These are phyloP conservation scores for Saccharum spontaneum DNA, from an alignment of 176 grass and related monocot species.

Conservation along the genomic window DNA sequence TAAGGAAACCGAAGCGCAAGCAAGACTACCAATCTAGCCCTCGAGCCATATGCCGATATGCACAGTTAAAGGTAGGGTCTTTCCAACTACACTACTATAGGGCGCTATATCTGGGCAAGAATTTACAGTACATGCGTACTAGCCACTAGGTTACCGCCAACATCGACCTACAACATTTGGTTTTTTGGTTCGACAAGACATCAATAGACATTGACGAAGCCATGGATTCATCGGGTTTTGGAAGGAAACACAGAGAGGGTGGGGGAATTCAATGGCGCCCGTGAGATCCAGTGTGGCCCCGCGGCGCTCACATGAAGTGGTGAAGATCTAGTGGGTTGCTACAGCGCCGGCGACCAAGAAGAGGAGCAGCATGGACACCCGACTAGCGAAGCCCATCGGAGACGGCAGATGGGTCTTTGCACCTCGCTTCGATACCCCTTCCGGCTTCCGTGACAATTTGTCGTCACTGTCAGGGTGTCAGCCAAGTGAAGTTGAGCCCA, in stretches of 20 bases:
- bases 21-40: not conserved
- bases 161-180: too few species aligned
- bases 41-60: too few species aligned
- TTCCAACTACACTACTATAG: too few species aligned
- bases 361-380: slow-evolving; percentile 3
- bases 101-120: too few species aligned
- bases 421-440: not conserved
- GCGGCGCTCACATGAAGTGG: slow-evolving; percentile 40
- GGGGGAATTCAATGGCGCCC: not conserved
- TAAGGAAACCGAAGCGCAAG: not conserved
- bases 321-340: slow-evolving; percentile 54
- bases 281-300: not conserved
- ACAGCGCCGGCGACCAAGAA: not conserved
- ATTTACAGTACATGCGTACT: too few species aligned
- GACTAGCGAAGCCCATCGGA: slow-evolving; percentile 40
- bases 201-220: not conserved
- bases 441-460: not conserved
- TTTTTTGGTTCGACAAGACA: too few species aligned
- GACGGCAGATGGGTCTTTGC: not conserved
- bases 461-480: too few species aligned
- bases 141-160: too few species aligned
- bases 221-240: not conserved
- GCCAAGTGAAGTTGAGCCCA: too few species aligned
- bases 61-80: too few species aligned
- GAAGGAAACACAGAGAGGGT: too few species aligned